Base-by-base conservation (phyloP, 768 basidiomycete genomes). In the Tremella fuciformis region DNA sequence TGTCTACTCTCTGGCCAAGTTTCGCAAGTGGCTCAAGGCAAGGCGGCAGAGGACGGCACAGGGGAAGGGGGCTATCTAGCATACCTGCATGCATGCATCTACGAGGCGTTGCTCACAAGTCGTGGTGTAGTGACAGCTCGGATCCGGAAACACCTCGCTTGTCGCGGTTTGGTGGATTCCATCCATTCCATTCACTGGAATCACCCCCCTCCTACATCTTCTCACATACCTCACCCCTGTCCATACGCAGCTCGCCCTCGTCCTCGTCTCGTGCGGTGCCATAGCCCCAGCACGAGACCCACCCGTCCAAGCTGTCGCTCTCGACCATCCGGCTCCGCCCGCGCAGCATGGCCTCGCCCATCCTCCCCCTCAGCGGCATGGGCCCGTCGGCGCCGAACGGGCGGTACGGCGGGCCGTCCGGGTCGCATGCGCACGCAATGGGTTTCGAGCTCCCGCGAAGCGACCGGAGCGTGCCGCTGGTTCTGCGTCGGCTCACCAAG, bases 1-100 rank as follows among this genome's bases (percentile, higher is more conserved):
- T 4, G 83, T 83, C 42, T 97, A 97, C 68, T 79, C 83, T 46
- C 64, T 81, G 22, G 84, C 86, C 47, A 97, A 97, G 79, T 79
- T 93, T 18, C 77, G 82, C 38, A 97, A 97, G 78, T 96, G 91
- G 88, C 88, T 88, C 84, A 76, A 74, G n/a, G 64, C 58, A 19
- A 56, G 64, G 37, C 39, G 48, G 24, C 29, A 53, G 50, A 50
- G 26, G 22, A 26, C 18, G n/a, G 13, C 3, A 44, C 44, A 4
- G 49, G 7, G 3, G 22, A 46, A 46, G n/a, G 42, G 22, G n/a
- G 16, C 22, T 8, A 46, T 18, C 22, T n/a, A 46, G 42, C 22
- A 46, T 46, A 46, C 6, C 4, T 4, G n/a, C 42, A 46, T 46
- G 42, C n/a, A 46, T 46, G 42, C 42, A 46, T 46, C 42, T 46